These are phyloP conservation scores for Diutina pseudorugosa DNA, from an alignment of 1,139 yeast species.

Conservation along the genomic window DNA sequence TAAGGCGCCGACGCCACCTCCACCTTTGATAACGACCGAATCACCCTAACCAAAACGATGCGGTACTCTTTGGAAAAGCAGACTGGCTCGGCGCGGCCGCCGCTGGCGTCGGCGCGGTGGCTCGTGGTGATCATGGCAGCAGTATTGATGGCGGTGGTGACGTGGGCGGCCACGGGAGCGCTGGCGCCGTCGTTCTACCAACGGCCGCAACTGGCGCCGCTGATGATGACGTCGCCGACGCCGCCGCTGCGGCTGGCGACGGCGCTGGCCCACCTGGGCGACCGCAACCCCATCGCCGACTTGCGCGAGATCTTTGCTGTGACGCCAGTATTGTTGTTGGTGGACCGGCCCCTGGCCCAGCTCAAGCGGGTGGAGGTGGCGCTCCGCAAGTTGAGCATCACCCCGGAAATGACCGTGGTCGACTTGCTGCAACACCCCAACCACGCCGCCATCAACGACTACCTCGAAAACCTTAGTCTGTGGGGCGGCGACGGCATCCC, in stretches of 20 bases:
- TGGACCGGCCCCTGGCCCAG: background rate
- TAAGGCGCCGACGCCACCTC: background rate
- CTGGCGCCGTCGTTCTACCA: background rate
- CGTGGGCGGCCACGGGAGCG: background rate
- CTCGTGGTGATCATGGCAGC: background rate
- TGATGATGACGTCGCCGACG: background rate
- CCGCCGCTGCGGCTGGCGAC: background rate
- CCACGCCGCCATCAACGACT: background rate
- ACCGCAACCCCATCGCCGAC: background rate
- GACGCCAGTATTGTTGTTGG: background rate
- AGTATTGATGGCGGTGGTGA: background rate
- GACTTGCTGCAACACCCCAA: background rate
- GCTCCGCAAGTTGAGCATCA: background rate
- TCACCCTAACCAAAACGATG: too few species aligned
- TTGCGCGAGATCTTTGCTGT: background rate
- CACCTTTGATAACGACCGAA: too few species aligned
- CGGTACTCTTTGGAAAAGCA: background rate
- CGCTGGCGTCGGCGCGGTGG: background rate
- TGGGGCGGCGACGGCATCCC: background rate
- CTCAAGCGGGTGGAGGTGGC: background rate
- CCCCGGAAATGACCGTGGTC: background rate
- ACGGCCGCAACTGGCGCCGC: background rate
- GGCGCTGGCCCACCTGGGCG: background rate
- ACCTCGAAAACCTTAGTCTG: background rate
- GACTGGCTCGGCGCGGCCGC: background rate